Evolutionary conservation across 176 grass and related monocot genomes (phyloP), one percentile per base, ranked within the genome.

Genomic region (Panicum miliaceum): DNA sequence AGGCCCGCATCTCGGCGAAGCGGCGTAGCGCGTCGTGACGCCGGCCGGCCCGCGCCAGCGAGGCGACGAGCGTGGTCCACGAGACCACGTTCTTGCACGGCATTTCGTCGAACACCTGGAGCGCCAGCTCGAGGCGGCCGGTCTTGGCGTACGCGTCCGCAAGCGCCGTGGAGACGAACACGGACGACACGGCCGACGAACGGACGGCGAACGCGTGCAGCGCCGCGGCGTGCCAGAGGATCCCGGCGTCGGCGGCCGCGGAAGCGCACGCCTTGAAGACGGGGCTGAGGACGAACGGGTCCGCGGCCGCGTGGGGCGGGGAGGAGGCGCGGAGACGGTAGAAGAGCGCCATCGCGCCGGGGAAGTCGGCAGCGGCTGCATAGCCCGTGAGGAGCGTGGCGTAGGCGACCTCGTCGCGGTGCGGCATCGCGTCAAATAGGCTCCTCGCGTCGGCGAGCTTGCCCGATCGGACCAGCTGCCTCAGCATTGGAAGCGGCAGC

Each of bases 181-280:
- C 78, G 18, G 90, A 90, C 20, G 47, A 57, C 0, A 68, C n/a
- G 67, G 77, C 45, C 22, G 51, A 78, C n/a, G 90, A 90, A 42
- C 81, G 86, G 32, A 94, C 47, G 0, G 87, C 74, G 67, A 90
- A 88, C 26, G 84, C 87, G 70, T 94, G 92, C 87, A 92, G 84
- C 8, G 68, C 73, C 4, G 76, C 73, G 12, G 87, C 85, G 37
- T 86, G 71, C 18, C 16, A 19, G 76, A 79, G 65, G 27, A 66
- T 0, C n/a, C 41, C 18, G 11, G 69, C 9, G 4, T 81, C 45
- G 62, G 75, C 32, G 40, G 81, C 7, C 8, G 71, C 68, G 46
- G 40, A 68, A 14, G 85, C 84, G 81, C 89, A 91, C 47, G 92
- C 84, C 82, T 91, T 94, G 87, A 94, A 41, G 41, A 27, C 69